phyloP scores from a whole-genome alignment of 116 monocot genomes.

The Cymodocea nodosa region DNA sequence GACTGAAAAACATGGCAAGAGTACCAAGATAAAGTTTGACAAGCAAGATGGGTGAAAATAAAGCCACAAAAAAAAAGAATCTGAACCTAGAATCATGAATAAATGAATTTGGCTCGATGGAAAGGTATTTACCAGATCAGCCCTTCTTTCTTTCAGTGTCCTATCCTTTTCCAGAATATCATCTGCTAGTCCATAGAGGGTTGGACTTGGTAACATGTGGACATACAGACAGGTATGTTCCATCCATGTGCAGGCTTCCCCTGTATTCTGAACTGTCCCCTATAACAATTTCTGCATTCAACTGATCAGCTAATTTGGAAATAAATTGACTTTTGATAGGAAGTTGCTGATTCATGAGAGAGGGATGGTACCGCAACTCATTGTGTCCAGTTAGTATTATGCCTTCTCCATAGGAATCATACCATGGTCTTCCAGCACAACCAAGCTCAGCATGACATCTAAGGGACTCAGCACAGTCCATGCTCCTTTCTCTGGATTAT shows the following conservation, averaged over 20 bases:
- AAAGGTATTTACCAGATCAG: conserved; percentile 58
- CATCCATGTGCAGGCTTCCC: conserved; percentile 90
- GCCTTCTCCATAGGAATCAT: conserved; percentile 92
- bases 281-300: conserved; percentile 97
- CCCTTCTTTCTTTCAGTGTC: conserved; percentile 82
- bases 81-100: too few species aligned
- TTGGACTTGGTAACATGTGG: conserved; percentile 78
- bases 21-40: too few species aligned
- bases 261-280: conserved; percentile 94
- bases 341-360: conserved; percentile 95
- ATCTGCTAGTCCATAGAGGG: conserved; percentile 75
- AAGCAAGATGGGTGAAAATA: too few species aligned
- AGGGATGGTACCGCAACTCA: conserved; percentile 87
- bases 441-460: conserved; percentile 99
- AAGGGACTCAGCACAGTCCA: conserved; percentile 92
- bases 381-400: conserved; percentile 85
- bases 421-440: conserved; percentile 90
- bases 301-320: conserved; percentile 83
- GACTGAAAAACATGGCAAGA: too few species aligned
- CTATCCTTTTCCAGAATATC: conserved; percentile 68
- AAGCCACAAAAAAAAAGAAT: too few species aligned
- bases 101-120: background rate
- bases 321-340: conserved; percentile 97
- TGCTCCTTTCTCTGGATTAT: conserved; percentile 88
- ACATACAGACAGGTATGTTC: conserved; percentile 87